Conservation (phyloP, 495 filamentous ascomycete species). For the Penicillium roqueforti region DNA sequence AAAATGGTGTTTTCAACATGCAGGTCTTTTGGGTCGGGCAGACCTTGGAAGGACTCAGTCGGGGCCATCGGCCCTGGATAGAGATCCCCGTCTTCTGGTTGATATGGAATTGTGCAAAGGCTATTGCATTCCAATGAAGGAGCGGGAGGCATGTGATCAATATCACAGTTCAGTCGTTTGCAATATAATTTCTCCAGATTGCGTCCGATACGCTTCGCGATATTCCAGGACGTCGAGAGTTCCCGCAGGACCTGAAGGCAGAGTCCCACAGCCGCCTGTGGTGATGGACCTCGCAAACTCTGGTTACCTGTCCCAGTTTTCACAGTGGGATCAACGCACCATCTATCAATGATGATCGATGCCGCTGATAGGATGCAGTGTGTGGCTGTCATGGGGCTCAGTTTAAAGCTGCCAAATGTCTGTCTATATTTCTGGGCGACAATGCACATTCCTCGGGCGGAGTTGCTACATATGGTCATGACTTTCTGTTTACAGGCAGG, state of each 20-base stretch:
- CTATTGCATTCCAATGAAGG: background rate
- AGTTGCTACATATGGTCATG: slow-evolving; percentile 12
- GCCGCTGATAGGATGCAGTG: slow-evolving; percentile 28
- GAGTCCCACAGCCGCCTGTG: slow-evolving; percentile 15
- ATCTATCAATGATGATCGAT: slow-evolving; percentile 23
- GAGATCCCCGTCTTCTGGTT: background rate
- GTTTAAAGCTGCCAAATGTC: slow-evolving; percentile 27
- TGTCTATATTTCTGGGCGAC: slow-evolving; percentile 28
- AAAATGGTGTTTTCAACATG: background rate
- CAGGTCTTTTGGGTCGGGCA: background rate
- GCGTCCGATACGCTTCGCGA: slow-evolving; percentile 23
- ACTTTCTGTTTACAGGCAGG: slow-evolving; percentile 7
- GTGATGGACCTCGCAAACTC: background rate
- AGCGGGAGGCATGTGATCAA: slow-evolving; percentile 8
- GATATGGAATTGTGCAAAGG: background rate
- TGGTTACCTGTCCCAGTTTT: background rate
- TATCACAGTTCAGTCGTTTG: slow-evolving; percentile 12
- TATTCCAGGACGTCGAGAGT: slow-evolving; percentile 27
- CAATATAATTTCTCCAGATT: slow-evolving; percentile 25
- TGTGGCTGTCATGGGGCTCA: slow-evolving; percentile 29
- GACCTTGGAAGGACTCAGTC: background rate
- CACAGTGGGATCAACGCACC: slow-evolving; percentile 1
- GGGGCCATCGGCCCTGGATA: no score
- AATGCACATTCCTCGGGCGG: slow-evolving; percentile 19
- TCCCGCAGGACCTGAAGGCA: slow-evolving; percentile 21